Conservation (phyloP, 306 rosid species). For the Cicer pinnatifidum region DNA sequence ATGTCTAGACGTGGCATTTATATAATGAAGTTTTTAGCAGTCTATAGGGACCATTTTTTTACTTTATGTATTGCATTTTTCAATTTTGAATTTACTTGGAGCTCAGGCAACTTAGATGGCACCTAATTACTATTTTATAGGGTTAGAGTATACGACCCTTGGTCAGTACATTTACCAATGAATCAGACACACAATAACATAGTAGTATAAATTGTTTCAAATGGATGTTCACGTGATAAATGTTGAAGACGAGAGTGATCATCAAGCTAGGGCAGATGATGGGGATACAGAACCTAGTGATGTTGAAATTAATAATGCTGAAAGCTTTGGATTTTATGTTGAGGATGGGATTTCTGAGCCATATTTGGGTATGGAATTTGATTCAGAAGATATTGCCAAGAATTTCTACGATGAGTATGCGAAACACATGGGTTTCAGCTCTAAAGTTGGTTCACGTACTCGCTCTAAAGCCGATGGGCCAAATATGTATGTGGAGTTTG, state of each 20-base stretch:
- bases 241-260: slow-evolving; percentile 64
- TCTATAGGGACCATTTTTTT: not conserved
- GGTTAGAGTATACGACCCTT: slow-evolving; percentile 42
- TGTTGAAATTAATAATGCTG: slow-evolving; percentile 57
- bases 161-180: slow-evolving; percentile 37
- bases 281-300: slow-evolving; percentile 55
- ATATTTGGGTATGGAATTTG: slow-evolving; percentile 79
- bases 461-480: slow-evolving; percentile 62
- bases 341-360: slow-evolving; percentile 62
- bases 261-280: slow-evolving; percentile 54
- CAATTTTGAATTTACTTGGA: slow-evolving; percentile 41
- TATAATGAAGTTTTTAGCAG: slow-evolving; percentile 6
- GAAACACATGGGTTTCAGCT: slow-evolving; percentile 63
- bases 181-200: slow-evolving; percentile 38
- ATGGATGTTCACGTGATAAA: slow-evolving; percentile 83
- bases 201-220: slow-evolving; percentile 41
- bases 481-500: slow-evolving; percentile 60
- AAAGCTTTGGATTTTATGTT: slow-evolving; percentile 52
- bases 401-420: slow-evolving; percentile 71
- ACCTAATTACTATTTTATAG: slow-evolving; percentile 42
- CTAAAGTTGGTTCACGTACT: slow-evolving; percentile 57
- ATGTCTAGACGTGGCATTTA: slow-evolving; percentile 15
- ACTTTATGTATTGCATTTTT: slow-evolving; percentile 23
- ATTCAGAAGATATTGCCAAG: slow-evolving; percentile 70
- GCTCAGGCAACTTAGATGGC: slow-evolving; percentile 34